These are phyloP conservation scores for Mucor circinelloides DNA, from an alignment of 371 early-diverging fungal species.

Conservation along the genomic window DNA sequence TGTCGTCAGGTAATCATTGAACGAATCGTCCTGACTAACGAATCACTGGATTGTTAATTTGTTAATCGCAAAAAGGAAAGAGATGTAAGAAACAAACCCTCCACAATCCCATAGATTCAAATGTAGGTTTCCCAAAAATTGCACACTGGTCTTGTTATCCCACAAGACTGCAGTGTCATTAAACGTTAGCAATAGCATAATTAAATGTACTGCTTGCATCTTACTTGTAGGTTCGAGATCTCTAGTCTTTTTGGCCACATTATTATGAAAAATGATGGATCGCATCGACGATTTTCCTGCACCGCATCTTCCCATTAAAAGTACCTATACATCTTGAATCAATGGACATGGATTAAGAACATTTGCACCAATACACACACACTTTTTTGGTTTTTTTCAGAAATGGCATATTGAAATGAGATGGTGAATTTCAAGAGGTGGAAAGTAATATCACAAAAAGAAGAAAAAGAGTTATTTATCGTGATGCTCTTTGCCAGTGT, in stretches of 20 bases:
- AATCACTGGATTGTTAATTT: background rate
- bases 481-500: conserved; percentile 5
- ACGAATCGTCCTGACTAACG: conserved; percentile 86
- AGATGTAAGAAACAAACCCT: conserved; percentile 51
- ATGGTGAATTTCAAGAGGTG: background rate
- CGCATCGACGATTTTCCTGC: conserved; percentile 98
- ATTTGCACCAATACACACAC: background rate
- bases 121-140: conserved; percentile 90
- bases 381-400: conserved; percentile 19
- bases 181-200: background rate
- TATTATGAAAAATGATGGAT: conserved; percentile 96
- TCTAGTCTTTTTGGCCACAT: conserved; percentile 91
- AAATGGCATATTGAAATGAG: background rate
- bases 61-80: no score
- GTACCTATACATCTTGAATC: conserved; percentile 16
- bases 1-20: conserved; percentile 91
- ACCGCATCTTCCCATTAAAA: conserved; percentile 95
- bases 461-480: conserved; percentile 1
- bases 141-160: conserved; percentile 92
- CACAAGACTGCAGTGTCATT: conserved; percentile 62
- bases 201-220: background rate
- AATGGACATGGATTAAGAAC: background rate
- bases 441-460: background rate
- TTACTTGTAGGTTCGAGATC: conserved; percentile 92
- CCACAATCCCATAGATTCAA: conserved; percentile 96